These are phyloP conservation scores for Trichomonas tenax DNA, from an alignment of 208 protist species.

Conservation along the genomic window DNA sequence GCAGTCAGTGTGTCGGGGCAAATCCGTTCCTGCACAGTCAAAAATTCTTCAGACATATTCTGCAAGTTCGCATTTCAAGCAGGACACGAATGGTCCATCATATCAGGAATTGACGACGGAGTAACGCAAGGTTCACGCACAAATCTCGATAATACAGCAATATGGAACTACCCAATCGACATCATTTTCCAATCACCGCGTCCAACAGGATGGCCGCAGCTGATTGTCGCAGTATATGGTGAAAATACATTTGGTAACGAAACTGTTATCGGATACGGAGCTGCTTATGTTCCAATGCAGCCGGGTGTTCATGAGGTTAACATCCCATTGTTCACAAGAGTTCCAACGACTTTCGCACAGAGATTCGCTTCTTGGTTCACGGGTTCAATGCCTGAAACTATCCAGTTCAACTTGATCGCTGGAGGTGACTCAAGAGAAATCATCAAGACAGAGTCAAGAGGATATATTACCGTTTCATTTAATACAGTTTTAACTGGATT, in stretches of 20 bases:
- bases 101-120: background rate
- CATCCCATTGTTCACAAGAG: background rate
- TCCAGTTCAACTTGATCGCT: background rate
- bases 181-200: conserved; percentile 12
- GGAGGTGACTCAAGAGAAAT: conserved; percentile 15
- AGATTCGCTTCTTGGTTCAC: background rate
- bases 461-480: background rate
- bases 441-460: background rate
- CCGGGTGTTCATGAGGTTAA: conserved; percentile 5
- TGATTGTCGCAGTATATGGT: conserved; percentile 26
- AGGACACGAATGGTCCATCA: background rate
- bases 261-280: conserved; percentile 28
- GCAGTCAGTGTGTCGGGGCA: background rate
- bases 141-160: background rate
- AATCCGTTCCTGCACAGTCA: background rate
- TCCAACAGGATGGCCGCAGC: conserved; percentile 25
- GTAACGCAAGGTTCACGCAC: background rate
- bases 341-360: background rate
- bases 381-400: conserved; percentile 7
- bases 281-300: conserved; percentile 20
- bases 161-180: conserved; percentile 30
- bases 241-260: conserved; percentile 28
- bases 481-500: background rate
- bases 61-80: background rate
- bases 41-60: background rate